Percentiles rank a stretch among this genome's conserved stretches.
Evolutionary conservation across 257 asterid genomes (phyloP).

Genomic region (Solanum clarkiae): DNA sequence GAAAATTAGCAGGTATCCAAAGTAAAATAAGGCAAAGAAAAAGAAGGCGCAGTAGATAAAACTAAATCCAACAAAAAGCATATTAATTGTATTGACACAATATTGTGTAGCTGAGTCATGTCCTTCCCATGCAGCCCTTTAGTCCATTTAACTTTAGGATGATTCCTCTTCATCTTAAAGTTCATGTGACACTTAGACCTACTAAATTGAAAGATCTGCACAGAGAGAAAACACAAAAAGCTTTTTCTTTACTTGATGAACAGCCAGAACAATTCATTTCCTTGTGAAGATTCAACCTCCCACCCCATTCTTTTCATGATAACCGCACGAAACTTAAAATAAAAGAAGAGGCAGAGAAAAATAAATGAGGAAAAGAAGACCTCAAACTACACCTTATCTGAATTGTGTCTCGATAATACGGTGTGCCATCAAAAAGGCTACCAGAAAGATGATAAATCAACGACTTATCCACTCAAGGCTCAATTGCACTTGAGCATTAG

Average conservation of each 20-base stretch:
- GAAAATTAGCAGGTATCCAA: not conserved
- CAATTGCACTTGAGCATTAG: no score
- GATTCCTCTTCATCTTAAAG: no score
- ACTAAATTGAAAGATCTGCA: no score
- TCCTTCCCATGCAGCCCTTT: no score
- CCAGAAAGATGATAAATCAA: no score
- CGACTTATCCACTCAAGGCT: no score
- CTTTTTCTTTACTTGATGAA: not conserved
- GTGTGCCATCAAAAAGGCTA: no score
- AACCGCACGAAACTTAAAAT: not conserved
- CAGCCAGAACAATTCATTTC: not conserved
- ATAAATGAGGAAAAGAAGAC: not conserved
- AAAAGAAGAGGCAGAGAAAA: not conserved
- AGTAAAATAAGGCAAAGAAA: not conserved
- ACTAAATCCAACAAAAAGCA: not conserved
- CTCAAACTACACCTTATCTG: no score
- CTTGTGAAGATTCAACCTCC: not conserved
- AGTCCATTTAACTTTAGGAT: no score
- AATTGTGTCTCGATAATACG: no score
- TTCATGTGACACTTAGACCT: no score
- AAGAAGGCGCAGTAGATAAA: not conserved
- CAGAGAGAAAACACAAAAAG: no score
- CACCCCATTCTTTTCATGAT: not conserved
- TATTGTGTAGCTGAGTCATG: not conserved
- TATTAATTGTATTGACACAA: constrained; percentile 19